These are phyloP conservation scores for Stephania japonica DNA, from an alignment of 164 flowering plant species.

Conservation along the genomic window DNA sequence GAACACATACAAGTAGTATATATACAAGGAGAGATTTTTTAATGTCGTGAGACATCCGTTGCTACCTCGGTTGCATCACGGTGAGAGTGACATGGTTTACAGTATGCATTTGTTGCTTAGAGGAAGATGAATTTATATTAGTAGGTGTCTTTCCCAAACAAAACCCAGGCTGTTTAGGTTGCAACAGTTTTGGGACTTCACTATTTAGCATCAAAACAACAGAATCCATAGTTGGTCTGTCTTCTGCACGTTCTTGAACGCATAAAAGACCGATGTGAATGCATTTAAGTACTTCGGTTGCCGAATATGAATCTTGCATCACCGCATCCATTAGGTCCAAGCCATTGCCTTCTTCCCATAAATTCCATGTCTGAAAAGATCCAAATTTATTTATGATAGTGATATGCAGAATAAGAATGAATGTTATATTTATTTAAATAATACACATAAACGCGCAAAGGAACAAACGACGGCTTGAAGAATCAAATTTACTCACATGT, in stretches of 20 bases:
- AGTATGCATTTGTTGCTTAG: constrained; percentile 6
- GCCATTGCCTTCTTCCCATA: constrained; percentile 26
- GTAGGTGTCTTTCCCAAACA: constrained; percentile 4
- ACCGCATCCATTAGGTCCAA: constrained; percentile 20
- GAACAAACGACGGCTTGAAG: background rate
- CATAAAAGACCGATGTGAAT: constrained; percentile 26
- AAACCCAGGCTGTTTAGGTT: constrained; percentile 26
- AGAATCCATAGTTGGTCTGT: constrained; percentile 19
- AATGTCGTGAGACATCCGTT: background rate
- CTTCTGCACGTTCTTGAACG: constrained; percentile 18
- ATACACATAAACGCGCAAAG: background rate
- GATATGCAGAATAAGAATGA: background rate
- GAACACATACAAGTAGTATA: background rate
- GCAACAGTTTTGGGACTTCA: constrained; percentile 17
- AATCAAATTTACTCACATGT: constrained; percentile 18
- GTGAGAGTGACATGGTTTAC: constrained; percentile 18
- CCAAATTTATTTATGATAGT: background rate
- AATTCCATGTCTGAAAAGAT: constrained; percentile 34
- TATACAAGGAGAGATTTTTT: background rate
- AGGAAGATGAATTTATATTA: constrained; percentile 8
- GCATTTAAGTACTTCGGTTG: constrained; percentile 23
- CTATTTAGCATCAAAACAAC: constrained; percentile 26
- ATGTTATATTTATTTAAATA: background rate
- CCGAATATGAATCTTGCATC: constrained; percentile 1
- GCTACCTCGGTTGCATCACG: constrained; percentile 14